Conservation (phyloP, 2,329 filamentous ascomycete species). For the Clarireedia paspali region DNA sequence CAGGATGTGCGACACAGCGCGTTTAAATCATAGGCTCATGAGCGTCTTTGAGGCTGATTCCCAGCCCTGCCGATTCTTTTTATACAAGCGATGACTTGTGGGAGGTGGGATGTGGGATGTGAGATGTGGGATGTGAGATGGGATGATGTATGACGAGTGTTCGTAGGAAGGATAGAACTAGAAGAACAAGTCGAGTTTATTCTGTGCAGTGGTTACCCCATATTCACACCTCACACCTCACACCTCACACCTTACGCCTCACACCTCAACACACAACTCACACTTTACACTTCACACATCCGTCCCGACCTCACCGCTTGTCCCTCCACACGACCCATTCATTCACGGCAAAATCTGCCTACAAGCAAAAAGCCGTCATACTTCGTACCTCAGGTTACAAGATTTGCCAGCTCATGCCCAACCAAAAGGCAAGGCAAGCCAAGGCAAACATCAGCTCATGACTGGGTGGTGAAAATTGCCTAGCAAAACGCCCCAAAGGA, state of each 20-base stretch:
- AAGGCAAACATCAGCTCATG: neutral
- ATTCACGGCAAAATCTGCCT: neutral
- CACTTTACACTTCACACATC: neutral
- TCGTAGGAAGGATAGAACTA: no score
- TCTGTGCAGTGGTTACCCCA: no score
- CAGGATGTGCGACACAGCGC: slow-evolving; percentile 1
- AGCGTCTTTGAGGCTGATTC: neutral
- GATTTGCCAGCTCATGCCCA: slow-evolving; percentile 9
- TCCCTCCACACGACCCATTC: neutral
- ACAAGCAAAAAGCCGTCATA: neutral
- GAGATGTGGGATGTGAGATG: no score
- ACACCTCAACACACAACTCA: neutral
- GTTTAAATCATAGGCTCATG: neutral
- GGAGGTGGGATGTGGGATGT: no score
- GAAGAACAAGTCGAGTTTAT: no score
- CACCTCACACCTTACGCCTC: no score
- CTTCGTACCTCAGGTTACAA: neutral
- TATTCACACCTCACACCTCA: no score
- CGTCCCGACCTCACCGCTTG: neutral
- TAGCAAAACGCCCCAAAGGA: no score
- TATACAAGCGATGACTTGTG: neutral
- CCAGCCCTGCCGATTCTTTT: neutral
- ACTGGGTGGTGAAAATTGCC: slow-evolving; percentile 6
- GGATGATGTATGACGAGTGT: neutral
- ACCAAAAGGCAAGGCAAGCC: neutral